These are phyloP conservation scores for Spergularia marina DNA, from an alignment of 148 eudicot species.

Conservation along the genomic window DNA sequence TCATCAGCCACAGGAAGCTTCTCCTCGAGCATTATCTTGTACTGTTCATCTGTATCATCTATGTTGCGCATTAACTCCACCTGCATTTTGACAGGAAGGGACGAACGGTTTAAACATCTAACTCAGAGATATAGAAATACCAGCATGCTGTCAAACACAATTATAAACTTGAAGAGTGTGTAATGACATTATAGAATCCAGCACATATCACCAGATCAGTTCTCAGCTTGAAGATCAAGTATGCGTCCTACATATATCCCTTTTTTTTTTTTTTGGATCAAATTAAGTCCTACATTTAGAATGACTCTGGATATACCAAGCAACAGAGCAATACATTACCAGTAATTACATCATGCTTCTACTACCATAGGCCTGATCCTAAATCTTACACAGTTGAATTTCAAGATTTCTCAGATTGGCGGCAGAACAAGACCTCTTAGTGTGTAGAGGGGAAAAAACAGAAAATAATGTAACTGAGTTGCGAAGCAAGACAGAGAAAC, in stretches of 20 bases:
- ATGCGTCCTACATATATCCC: no score
- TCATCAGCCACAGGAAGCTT: conserved; percentile 67
- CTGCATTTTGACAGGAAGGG: conserved; percentile 30
- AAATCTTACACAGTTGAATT: background rate
- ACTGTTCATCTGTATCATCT: conserved; percentile 72
- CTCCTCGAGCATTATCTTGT: conserved; percentile 62
- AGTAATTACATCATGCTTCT: no score
- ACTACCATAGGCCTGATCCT: background rate
- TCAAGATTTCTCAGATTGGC: background rate
- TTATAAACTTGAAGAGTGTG: no score
- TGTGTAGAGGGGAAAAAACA: background rate
- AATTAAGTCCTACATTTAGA: no score
- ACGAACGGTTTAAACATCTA: background rate
- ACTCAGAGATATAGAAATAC: background rate
- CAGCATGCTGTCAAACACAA: no score
- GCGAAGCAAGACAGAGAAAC: background rate
- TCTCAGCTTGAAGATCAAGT: no score
- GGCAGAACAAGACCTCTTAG: background rate
- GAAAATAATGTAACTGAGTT: background rate
- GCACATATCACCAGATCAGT: no score
- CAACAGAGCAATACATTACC: no score
- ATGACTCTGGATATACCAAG: no score
- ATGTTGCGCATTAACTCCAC: conserved; percentile 74
- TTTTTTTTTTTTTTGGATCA: no score
- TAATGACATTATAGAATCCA: no score